Evolutionary conservation across 768 basidiomycete genomes (phyloP), one percentile per base, ranked within the genome.

Genomic region (Calvatia gigantea): DNA sequence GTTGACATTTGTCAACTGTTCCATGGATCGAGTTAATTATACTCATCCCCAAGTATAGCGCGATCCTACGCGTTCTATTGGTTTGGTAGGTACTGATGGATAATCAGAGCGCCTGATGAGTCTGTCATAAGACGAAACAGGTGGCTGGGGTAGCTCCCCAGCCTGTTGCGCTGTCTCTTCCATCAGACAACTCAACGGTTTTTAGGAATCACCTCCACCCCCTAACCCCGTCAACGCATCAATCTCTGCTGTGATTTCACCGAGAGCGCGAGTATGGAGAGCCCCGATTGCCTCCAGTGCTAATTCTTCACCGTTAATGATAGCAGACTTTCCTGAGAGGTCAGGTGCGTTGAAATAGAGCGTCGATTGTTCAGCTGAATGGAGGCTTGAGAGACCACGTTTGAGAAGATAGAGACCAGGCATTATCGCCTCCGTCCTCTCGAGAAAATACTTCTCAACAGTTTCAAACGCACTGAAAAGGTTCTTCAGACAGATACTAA

Each of bases 321-420:
- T 52, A 27, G 49, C 47, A 8, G 42, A 50, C 2, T 37, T 15
- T 1, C 39, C 28, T 9, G 42, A 15, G 4, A 17, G 17, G 31
- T 33, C 31, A n/a, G 56, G 61, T 14, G 56, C 37, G 17, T 48
- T 56, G 35, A 62, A 54, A 5, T 31, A 23, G 2, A 56, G 35
- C 19, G 12, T 41, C 19, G 29, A 27, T 25, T 60, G 45, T 21
- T 62, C 61, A n/a, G 61, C 61, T 19, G 59, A 54, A 7, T 29
- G n/a, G 12, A 62, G 32, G 12, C 45, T 31, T 19, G 12, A 9
- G 3, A 62, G 44, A 11, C 58, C 51, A 2, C 53, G 32, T n/a
- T 53, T 53, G 12, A 60, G 54, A 15, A 62, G 43, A 44, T 62
- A 62, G 12, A 62, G 49, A 14, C 17, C 32, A 1, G 61, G 61